A percentile compares a stretch with the other conserved stretches of the same genome.
phyloP scores from a whole-genome alignment of 805 yeast genomes.

The Suhomyces prunicola region DNA sequence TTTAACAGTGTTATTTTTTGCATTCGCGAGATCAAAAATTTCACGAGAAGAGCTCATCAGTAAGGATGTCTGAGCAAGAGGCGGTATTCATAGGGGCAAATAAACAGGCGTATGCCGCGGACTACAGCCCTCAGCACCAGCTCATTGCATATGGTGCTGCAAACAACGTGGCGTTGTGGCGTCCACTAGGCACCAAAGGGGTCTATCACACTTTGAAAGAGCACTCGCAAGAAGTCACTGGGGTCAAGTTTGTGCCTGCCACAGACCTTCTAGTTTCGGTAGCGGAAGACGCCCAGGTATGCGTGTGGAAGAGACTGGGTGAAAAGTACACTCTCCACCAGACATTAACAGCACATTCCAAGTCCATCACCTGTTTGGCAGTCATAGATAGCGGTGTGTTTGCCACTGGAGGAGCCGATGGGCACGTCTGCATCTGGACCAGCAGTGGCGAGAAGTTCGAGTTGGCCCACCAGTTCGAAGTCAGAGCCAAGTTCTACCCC shows the following conservation, averaged over 20 bases:
- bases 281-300: slow-evolving; percentile 63
- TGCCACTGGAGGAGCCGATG: slow-evolving; percentile 64
- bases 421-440: slow-evolving; percentile 53
- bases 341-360: slow-evolving; percentile 37
- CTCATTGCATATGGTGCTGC: slow-evolving; percentile 73
- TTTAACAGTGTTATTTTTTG: no score
- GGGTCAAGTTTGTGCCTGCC: slow-evolving; percentile 52
- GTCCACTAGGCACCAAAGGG: slow-evolving; percentile 51
- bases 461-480: slow-evolving; percentile 28
- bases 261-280: slow-evolving; percentile 52
- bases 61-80: slow-evolving; percentile 27
- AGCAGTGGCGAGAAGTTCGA: slow-evolving; percentile 15
- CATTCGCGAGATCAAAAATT: background rate
- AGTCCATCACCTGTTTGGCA: slow-evolving; percentile 55
- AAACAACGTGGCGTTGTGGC: slow-evolving; percentile 63
- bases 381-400: slow-evolving; percentile 39
- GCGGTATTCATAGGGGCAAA: slow-evolving; percentile 74
- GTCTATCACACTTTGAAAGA: slow-evolving; percentile 55
- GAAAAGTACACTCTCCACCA: slow-evolving; percentile 29
- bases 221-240: slow-evolving; percentile 61
- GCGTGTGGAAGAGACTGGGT: slow-evolving; percentile 51
- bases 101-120: slow-evolving; percentile 59
- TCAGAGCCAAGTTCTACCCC: slow-evolving; percentile 51
- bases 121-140: slow-evolving; percentile 35
- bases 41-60: background rate